Percentiles rank a stretch among this genome's conserved stretches.
Evolutionary conservation across 2,329 filamentous ascomycete species (phyloP).

Genomic region (Colletotrichum endophyticum): DNA sequence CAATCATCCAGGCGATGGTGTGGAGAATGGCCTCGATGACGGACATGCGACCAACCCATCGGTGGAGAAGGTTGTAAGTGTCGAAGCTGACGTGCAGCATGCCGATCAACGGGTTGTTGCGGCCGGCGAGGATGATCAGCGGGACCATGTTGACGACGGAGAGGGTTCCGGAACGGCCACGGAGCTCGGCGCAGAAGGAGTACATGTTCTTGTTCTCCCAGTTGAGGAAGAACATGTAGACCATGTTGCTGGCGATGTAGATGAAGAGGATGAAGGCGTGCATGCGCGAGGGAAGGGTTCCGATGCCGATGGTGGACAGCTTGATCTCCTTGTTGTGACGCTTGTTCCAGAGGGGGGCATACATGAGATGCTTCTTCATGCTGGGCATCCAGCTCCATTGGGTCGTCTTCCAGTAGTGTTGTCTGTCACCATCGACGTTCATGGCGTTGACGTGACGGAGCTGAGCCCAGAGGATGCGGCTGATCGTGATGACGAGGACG

Average conservation of each 20-base stretch:
- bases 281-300: constrained; percentile 69
- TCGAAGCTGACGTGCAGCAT: constrained; percentile 90
- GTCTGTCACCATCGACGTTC: constrained; percentile 54
- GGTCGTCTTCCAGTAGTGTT: constrained; percentile 63
- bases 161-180: constrained; percentile 82
- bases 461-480: constrained; percentile 59
- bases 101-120: constrained; percentile 90
- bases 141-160: constrained; percentile 91
- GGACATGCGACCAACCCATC: constrained; percentile 80
- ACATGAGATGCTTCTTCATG: constrained; percentile 66
- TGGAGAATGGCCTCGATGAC: constrained; percentile 73
- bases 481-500: constrained; percentile 57
- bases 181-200: constrained; percentile 78
- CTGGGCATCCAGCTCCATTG: constrained; percentile 66
- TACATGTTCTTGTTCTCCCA: constrained; percentile 63
- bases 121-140: constrained; percentile 83
- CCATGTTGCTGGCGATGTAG: constrained; percentile 65
- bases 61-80: constrained; percentile 79
- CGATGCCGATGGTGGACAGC: constrained; percentile 64
- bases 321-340: constrained; percentile 72
- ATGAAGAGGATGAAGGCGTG: constrained; percentile 61
- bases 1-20: constrained; percentile 75
- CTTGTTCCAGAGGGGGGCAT: constrained; percentile 68
- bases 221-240: constrained; percentile 67
- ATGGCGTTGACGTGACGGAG: constrained; percentile 66